These are phyloP conservation scores for Rhytidhysteron rufulum DNA, from an alignment of 2,329 filamentous ascomycete species.

Conservation along the genomic window DNA sequence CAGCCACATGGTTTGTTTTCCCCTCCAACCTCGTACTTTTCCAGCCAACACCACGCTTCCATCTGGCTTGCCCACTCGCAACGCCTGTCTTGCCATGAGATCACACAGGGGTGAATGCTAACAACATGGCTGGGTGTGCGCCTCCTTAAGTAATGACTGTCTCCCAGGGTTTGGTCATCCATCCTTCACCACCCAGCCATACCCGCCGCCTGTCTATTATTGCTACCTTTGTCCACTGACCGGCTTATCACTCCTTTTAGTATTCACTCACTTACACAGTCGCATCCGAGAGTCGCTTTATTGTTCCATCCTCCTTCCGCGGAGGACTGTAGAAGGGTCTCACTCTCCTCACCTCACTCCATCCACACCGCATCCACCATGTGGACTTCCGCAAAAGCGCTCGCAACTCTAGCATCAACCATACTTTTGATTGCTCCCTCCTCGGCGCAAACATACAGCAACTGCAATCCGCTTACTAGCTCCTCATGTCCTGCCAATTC, in stretches of 20 bases:
- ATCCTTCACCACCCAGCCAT: too few species aligned
- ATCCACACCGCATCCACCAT: conserved; percentile 17
- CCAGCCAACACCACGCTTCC: conserved; percentile 25
- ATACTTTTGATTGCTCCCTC: conserved; percentile 37
- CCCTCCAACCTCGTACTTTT: conserved; percentile 31
- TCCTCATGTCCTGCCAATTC: conserved; percentile 68
- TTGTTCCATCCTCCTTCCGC: background rate
- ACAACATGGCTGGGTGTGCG: conserved; percentile 29
- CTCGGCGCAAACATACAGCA: conserved; percentile 51
- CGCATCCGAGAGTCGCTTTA: background rate
- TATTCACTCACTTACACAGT: conserved; percentile 4
- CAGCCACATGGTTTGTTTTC: conserved; percentile 1
- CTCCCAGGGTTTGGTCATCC: conserved; percentile 13
- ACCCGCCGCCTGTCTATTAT: too few species aligned
- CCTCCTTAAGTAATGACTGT: conserved; percentile 23
- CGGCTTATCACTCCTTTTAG: conserved; percentile 7
- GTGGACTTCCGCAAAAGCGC: conserved; percentile 27
- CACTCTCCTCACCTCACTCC: conserved; percentile 2
- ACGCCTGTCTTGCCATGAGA: conserved; percentile 14
- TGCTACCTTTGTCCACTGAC: conserved; percentile 3
- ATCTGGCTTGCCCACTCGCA: conserved; percentile 18
- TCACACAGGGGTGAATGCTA: conserved; percentile 23
- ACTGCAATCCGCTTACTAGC: conserved; percentile 54
- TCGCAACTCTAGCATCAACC: conserved; percentile 38
- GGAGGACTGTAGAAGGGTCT: too few species aligned